Conservation (phyloP, 805 yeast genomes). For the Hanseniaspora clermontiae region DNA sequence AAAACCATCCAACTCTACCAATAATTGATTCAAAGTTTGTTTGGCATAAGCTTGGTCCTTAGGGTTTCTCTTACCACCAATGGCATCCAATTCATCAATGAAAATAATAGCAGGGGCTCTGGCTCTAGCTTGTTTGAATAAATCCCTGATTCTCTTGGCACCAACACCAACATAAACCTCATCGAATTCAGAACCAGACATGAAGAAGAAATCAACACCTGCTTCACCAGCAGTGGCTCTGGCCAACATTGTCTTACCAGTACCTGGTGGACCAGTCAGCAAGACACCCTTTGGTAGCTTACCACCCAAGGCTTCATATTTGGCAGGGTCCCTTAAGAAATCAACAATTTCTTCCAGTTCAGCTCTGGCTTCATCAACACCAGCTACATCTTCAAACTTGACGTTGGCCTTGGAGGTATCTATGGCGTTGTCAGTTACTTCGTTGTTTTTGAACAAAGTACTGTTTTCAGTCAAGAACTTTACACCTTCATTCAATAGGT, state of each 20-base stretch:
- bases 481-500: conserved; percentile 68
- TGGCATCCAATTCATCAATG: conserved; percentile 95
- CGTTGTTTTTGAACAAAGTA: conserved; percentile 47
- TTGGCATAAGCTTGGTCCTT: conserved; percentile 96
- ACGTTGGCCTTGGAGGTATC: conserved; percentile 80
- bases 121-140: conserved; percentile 83
- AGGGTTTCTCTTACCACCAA: conserved; percentile 95
- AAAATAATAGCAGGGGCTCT: conserved; percentile 94
- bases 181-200: conserved; percentile 97
- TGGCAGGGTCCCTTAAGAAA: conserved; percentile 87
- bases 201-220: conserved; percentile 94
- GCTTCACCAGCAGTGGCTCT: conserved; percentile 99
- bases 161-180: conserved; percentile 98
- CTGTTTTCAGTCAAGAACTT: conserved; percentile 74
- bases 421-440: conserved; percentile 62
- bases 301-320: conserved; percentile 94
- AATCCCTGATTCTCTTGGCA: conserved; percentile 91
- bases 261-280: conserved; percentile 97
- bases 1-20: conserved; percentile 92
- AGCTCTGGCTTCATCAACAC: conserved; percentile 96
- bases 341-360: conserved; percentile 98
- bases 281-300: conserved; percentile 94
- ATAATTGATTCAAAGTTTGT: conserved; percentile 88
- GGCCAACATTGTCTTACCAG: conserved; percentile 93
- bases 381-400: conserved; percentile 84